Conservation (phyloP, 2,329 filamentous ascomycete genomes). For the Curvularia lunata region DNA sequence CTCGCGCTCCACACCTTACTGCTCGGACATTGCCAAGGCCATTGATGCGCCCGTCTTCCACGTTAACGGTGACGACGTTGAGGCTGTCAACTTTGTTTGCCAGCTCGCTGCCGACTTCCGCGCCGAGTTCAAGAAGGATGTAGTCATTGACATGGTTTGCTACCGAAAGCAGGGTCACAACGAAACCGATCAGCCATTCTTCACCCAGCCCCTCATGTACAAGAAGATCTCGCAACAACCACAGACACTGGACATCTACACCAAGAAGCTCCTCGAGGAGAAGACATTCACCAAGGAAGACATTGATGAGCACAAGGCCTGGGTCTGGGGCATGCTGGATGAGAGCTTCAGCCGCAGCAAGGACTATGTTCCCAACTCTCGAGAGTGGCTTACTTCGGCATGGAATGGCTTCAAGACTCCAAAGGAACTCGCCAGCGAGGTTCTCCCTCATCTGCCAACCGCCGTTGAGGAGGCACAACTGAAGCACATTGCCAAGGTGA, state of each 20-base stretch:
- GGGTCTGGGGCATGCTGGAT: constrained; percentile 99
- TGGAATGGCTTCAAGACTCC: constrained; percentile 99
- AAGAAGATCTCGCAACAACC: constrained; percentile 90
- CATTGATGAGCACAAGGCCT: constrained; percentile 98
- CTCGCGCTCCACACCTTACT: constrained; percentile 96
- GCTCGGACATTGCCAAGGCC: constrained; percentile 98
- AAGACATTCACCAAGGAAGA: constrained; percentile 97
- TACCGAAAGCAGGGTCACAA: constrained; percentile 99
- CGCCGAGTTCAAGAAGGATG: constrained; percentile 97
- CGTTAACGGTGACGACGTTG: constrained; percentile 97
- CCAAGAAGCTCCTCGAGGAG: constrained; percentile 87
- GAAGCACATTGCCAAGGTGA: constrained; percentile 80
- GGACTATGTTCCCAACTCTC: constrained; percentile 93
- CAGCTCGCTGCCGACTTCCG: constrained; percentile 97
- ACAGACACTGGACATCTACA: constrained; percentile 87
- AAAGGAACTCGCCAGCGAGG: constrained; percentile 93
- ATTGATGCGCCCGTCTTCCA: constrained; percentile 99
- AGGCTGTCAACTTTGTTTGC: constrained; percentile 98
- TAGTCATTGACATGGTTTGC: constrained; percentile 97
- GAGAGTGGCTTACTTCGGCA: constrained; percentile 97
- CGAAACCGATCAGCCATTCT: constrained; percentile 98
- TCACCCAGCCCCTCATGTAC: constrained; percentile 99
- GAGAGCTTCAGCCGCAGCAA: constrained; percentile 97
- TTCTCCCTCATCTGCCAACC: constrained; percentile 89
- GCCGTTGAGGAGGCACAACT: constrained; percentile 75